phyloP scores from a whole-genome alignment of 1,284 basidiomycete genomes.

The Sporisorium graminicola region DNA sequence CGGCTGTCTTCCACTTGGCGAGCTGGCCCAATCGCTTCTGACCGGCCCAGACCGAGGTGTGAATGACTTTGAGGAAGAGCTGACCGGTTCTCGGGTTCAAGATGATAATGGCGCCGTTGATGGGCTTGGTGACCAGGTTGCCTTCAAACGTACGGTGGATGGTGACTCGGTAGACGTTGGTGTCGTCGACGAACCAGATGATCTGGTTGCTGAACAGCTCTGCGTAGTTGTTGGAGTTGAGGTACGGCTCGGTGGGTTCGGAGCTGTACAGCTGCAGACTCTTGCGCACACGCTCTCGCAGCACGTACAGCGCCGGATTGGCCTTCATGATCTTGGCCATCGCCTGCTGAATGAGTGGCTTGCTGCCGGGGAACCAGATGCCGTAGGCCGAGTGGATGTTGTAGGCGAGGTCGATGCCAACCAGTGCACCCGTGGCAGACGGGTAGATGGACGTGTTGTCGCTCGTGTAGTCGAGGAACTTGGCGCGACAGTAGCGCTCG shows the following conservation, averaged over 20 bases:
- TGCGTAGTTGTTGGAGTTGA: slow-evolving; percentile 96
- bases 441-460: slow-evolving; percentile 92
- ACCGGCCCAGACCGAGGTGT: slow-evolving; percentile 99
- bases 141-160: slow-evolving; percentile 99
- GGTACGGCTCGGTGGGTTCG: slow-evolving; percentile 97
- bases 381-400: slow-evolving; percentile 99
- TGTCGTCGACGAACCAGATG: slow-evolving; percentile 99
- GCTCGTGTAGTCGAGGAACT: slow-evolving; percentile 91
- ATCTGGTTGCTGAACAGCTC: slow-evolving; percentile 99
- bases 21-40: slow-evolving; percentile 99
- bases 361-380: slow-evolving; percentile 99
- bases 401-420: slow-evolving; percentile 98
- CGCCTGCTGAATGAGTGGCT: slow-evolving; percentile 96
- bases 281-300: slow-evolving; percentile 98
- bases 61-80: slow-evolving; percentile 98
- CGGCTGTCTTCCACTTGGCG: slow-evolving; percentile 99
- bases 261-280: slow-evolving; percentile 98
- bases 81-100: slow-evolving; percentile 99
- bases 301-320: slow-evolving; percentile 96
- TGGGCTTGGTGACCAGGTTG: slow-evolving; percentile 99
- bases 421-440: slow-evolving; percentile 96
- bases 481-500: slow-evolving; percentile 90
- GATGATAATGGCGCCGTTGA: slow-evolving; percentile 99
- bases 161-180: slow-evolving; percentile 98
- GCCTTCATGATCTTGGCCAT: slow-evolving; percentile 99